phyloP scores from a whole-genome alignment of 1,284 basidiomycete species.

The Apiotrichum porosum region DNA sequence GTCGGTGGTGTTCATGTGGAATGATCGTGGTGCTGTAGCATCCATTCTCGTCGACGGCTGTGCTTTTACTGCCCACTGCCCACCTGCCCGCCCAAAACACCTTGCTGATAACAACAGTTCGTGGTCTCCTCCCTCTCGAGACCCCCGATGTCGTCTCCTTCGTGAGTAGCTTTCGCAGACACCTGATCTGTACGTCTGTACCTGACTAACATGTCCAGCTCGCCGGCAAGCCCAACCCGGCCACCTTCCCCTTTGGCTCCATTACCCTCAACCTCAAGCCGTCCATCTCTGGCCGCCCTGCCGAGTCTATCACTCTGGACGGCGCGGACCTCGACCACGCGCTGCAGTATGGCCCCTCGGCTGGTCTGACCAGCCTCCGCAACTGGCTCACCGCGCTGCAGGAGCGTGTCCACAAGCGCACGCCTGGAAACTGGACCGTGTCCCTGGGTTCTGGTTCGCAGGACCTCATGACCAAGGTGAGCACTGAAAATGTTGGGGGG shows the following conservation, averaged over 20 bases:
- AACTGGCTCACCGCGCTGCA: constrained; percentile 67
- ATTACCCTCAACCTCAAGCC: constrained; percentile 57
- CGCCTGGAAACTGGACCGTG: constrained; percentile 61
- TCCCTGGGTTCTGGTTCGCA: constrained; percentile 79
- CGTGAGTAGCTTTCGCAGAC: constrained; percentile 45
- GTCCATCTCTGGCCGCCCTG: constrained; percentile 51
- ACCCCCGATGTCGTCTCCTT: constrained; percentile 77
- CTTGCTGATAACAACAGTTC: constrained; percentile 44
- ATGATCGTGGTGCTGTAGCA: too few species aligned
- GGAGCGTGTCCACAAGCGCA: constrained; percentile 56
- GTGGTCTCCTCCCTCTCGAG: constrained; percentile 70
- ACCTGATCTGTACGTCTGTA: not conserved
- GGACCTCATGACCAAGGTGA: constrained; percentile 79
- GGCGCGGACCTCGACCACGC: constrained; percentile 59
- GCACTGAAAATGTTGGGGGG: too few species aligned
- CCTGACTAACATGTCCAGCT: not conserved
- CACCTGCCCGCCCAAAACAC: too few species aligned
- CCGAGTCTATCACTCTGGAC: constrained; percentile 52
- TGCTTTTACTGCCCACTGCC: too few species aligned
- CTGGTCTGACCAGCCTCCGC: constrained; percentile 61
- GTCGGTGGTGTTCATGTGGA: not conserved
- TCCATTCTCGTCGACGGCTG: too few species aligned
- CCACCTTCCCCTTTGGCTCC: constrained; percentile 80
- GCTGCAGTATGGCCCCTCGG: constrained; percentile 72
- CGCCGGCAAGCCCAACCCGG: constrained; percentile 69